phyloP scores from a whole-genome alignment of 2,329 filamentous ascomycete species.

The Tolypocladium paradoxum region DNA sequence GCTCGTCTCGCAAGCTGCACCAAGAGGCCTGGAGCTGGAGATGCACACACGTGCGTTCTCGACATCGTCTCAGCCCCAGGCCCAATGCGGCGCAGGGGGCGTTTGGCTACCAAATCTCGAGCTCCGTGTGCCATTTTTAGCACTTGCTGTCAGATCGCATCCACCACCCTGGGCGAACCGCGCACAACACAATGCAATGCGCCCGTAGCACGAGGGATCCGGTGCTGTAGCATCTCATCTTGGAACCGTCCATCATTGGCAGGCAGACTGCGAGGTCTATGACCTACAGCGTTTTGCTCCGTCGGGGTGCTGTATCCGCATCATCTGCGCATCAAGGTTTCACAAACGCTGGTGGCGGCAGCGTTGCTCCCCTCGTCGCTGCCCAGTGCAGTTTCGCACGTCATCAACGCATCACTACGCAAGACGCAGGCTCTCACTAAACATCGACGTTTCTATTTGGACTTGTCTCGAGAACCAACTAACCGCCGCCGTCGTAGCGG shows the following conservation, averaged over 20 bases:
- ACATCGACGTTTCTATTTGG: neutral
- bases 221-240: neutral
- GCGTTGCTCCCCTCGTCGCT: too few species aligned
- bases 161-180: neutral
- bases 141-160: neutral
- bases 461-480: slow-evolving; percentile 6
- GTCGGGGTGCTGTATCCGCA: too few species aligned
- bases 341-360: neutral
- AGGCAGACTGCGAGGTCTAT: neutral
- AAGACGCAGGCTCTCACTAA: neutral
- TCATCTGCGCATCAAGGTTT: neutral
- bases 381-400: too few species aligned
- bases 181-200: too few species aligned
- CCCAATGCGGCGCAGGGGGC: neutral
- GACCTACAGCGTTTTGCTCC: too few species aligned
- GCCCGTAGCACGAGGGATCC: too few species aligned
- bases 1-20: neutral
- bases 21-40: neutral
- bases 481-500: slow-evolving; percentile 34
- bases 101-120: neutral
- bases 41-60: neutral
- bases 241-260: neutral
- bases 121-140: neutral
- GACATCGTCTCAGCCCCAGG: neutral
- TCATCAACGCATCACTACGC: neutral